phyloP scores from a whole-genome alignment of 192 early-diverging fungal species.

The Powellomyces hirtus region DNA sequence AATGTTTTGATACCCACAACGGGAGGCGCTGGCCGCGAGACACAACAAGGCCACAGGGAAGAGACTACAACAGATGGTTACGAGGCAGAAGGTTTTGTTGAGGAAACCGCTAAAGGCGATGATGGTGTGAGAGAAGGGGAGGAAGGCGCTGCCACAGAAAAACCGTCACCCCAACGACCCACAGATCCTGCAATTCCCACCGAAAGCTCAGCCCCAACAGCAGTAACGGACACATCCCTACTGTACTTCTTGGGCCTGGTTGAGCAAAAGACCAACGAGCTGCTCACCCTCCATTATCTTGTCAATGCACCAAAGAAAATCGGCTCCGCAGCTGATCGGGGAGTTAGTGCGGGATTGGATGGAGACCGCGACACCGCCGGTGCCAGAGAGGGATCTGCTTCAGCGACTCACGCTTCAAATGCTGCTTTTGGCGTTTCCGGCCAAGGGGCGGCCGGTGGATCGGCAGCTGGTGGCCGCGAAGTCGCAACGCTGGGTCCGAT shows the following conservation, averaged over 20 bases:
- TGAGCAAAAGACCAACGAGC: slow-evolving; percentile 56
- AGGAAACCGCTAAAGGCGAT: background rate
- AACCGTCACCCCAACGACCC: background rate
- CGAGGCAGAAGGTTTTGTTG: background rate
- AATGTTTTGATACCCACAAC: background rate
- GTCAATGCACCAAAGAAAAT: slow-evolving; percentile 50
- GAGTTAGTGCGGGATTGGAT: slow-evolving; percentile 23
- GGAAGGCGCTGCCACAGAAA: too few relatives aligned
- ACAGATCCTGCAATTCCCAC: background rate
- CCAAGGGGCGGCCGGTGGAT: background rate
- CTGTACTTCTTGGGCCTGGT: slow-evolving; percentile 47
- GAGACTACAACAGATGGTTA: background rate
- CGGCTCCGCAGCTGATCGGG: slow-evolving; percentile 24
- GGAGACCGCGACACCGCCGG: background rate
- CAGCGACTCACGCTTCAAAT: background rate
- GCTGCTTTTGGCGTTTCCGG: background rate
- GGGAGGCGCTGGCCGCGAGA: background rate
- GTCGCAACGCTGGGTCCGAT: slow-evolving; percentile 21
- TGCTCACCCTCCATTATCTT: slow-evolving; percentile 50
- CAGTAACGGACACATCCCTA: slow-evolving; percentile 48
- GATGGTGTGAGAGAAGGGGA: too few relatives aligned
- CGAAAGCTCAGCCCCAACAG: background rate
- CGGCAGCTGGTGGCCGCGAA: background rate
- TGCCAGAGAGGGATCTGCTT: background rate
- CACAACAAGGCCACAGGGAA: background rate